Evolutionary conservation across 1,284 basidiomycete genomes (phyloP).

Genomic region (Flammula alnicola): DNA sequence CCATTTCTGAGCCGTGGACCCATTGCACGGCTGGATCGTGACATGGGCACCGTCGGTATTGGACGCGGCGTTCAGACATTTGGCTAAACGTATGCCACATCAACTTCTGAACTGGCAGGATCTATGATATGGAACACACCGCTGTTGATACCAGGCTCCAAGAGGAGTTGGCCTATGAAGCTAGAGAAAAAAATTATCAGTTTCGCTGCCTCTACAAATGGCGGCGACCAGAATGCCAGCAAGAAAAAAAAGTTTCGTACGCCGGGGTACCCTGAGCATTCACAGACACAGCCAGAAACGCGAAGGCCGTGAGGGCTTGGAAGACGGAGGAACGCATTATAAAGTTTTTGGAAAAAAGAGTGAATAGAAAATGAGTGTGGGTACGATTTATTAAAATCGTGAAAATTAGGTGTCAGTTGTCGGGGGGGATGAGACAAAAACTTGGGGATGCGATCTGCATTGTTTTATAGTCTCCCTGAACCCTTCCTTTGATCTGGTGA

Average conservation of each 20-base stretch:
- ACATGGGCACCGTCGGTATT: slow-evolving; percentile 51
- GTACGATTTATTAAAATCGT: not conserved
- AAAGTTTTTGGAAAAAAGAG: slow-evolving; percentile 12
- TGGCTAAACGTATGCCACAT: slow-evolving; percentile 32
- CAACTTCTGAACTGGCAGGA: not conserved
- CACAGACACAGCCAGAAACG: slow-evolving; percentile 22
- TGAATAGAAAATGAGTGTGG: slow-evolving; percentile 22
- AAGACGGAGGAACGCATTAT: slow-evolving; percentile 19
- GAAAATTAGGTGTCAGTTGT: slow-evolving; percentile 4
- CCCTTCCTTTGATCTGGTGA: too few species aligned
- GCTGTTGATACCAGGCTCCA: slow-evolving; percentile 45
- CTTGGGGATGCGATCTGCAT: not conserved
- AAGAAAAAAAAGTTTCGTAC: slow-evolving; percentile 24
- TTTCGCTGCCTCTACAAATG: not conserved
- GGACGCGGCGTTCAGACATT: slow-evolving; percentile 52
- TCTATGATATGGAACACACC: slow-evolving; percentile 28
- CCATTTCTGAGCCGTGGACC: slow-evolving; percentile 48
- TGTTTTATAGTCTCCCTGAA: slow-evolving; percentile 8
- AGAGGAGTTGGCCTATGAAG: slow-evolving; percentile 42
- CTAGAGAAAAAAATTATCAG: slow-evolving; percentile 28
- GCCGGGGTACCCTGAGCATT: slow-evolving; percentile 29
- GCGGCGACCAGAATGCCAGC: not conserved
- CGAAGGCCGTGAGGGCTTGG: slow-evolving; percentile 17
- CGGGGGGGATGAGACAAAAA: slow-evolving; percentile 4
- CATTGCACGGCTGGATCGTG: slow-evolving; percentile 48